phyloP scores from a whole-genome alignment of 1,139 yeast species.

The Nakaseomyces glabratus region DNA sequence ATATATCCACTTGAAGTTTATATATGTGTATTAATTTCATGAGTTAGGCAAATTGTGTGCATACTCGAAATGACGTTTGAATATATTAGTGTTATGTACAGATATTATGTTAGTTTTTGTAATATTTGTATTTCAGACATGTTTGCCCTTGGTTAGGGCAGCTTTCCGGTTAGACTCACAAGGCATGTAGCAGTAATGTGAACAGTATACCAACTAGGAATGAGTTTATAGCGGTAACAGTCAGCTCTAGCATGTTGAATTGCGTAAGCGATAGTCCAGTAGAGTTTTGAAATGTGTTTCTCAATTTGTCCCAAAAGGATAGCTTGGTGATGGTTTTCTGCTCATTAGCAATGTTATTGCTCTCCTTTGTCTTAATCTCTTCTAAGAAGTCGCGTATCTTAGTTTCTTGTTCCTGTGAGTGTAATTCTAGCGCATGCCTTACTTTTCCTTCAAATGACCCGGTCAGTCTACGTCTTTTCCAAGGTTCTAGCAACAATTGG shows the following conservation, averaged over 20 bases:
- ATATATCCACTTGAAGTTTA: no score
- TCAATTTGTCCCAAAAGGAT: slow-evolving; percentile 2
- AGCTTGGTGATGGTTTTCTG: neutral
- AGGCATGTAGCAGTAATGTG: no score
- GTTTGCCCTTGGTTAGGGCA: no score
- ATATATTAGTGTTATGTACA: no score
- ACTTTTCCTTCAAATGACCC: slow-evolving; percentile 78
- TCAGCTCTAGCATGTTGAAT: slow-evolving; percentile 1
- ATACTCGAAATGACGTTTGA: no score
- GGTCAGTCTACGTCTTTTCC: slow-evolving; percentile 78
- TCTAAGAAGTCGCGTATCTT: neutral
- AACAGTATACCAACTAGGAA: neutral
- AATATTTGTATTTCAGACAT: no score
- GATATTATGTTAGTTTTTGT: no score
- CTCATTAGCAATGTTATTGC: neutral
- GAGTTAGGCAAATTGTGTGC: no score
- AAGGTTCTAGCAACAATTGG: slow-evolving; percentile 85
- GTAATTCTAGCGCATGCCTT: slow-evolving; percentile 41
- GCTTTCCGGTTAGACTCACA: no score
- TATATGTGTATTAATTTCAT: no score
- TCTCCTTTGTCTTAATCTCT: slow-evolving; percentile 4
- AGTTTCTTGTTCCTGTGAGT: slow-evolving; percentile 21
- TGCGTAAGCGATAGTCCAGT: neutral
- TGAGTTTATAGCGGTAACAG: neutral
- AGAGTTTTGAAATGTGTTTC: neutral